Conservation (phyloP, 768 basidiomycete genomes). For the Amanita pallidorosea region DNA sequence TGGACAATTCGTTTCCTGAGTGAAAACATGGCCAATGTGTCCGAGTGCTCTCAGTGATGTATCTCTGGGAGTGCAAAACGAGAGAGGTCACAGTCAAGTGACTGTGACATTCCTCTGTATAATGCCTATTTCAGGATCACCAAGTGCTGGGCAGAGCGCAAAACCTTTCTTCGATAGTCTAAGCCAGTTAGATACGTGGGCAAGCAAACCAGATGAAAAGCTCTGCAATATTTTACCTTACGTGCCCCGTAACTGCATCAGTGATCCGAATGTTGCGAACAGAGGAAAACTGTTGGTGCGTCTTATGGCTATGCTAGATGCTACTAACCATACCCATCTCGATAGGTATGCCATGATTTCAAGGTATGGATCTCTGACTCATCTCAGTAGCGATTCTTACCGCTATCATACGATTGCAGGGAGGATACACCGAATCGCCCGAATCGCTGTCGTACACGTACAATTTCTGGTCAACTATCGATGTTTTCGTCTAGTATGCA, state of each 20-base stretch:
- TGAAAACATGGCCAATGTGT: too few species aligned
- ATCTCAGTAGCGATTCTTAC: not conserved
- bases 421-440: slow-evolving; percentile 64
- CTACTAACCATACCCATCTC: not conserved
- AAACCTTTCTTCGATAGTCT: slow-evolving; percentile 43
- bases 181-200: slow-evolving; percentile 49
- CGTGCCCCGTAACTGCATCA: slow-evolving; percentile 13
- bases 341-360: slow-evolving; percentile 67
- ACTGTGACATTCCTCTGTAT: too few species aligned
- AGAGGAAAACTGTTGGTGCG: slow-evolving; percentile 53
- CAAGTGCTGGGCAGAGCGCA: slow-evolving; percentile 10
- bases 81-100: too few species aligned
- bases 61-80: too few species aligned
- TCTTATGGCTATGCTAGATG: not conserved
- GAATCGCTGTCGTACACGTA: slow-evolving; percentile 62
- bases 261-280: slow-evolving; percentile 9
- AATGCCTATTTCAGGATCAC: slow-evolving; percentile 16
- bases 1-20: too few species aligned
- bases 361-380: slow-evolving; percentile 37
- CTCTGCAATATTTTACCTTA: slow-evolving; percentile 33
- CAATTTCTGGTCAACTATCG: slow-evolving; percentile 64
- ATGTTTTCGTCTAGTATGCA: slow-evolving; percentile 71
- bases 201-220: slow-evolving; percentile 20
- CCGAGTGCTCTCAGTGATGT: too few species aligned
- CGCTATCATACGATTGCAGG: slow-evolving; percentile 27